phyloP scores from a whole-genome alignment of 306 rosid species.

The Malus fusca region DNA sequence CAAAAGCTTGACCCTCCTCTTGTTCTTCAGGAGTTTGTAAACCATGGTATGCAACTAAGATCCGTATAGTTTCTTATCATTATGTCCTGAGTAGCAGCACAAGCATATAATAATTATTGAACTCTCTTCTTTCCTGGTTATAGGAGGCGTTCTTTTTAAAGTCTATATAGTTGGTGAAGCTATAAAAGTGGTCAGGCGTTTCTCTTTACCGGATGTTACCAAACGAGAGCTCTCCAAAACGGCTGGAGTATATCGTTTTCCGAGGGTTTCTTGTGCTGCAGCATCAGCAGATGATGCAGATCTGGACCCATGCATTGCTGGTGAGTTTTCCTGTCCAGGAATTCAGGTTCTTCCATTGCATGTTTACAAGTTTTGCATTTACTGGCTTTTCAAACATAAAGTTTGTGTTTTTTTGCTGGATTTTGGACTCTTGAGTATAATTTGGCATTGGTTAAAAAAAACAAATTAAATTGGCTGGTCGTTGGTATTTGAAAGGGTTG shows the following conservation, averaged over 20 bases:
- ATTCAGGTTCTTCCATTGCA: neutral
- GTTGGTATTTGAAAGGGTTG: neutral
- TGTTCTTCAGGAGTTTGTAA: constrained; percentile 89
- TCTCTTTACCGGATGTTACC: constrained; percentile 78
- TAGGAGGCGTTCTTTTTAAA: constrained; percentile 91
- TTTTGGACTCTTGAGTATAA: neutral
- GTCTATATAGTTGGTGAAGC: constrained; percentile 92
- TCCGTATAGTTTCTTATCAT: neutral
- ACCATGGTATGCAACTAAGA: constrained; percentile 58
- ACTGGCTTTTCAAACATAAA: neutral
- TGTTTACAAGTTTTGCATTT: neutral
- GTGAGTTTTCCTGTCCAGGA: constrained; percentile 31
- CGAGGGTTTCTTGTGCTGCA: constrained; percentile 93
- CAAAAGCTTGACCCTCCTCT: constrained; percentile 84
- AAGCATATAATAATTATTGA: constrained; percentile 1
- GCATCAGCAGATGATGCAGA: constrained; percentile 96
- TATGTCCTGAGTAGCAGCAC: neutral
- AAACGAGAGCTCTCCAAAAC: constrained; percentile 62
- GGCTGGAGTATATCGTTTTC: constrained; percentile 64
- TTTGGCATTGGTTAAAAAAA: neutral
- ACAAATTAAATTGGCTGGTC: neutral
- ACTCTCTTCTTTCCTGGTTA: constrained; percentile 15
- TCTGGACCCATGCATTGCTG: constrained; percentile 77
- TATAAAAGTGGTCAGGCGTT: constrained; percentile 85
- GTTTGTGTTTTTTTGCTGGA: neutral